phyloP scores from a whole-genome alignment of 1,139 yeast species.

The Blastobotrys petasosporus region DNA sequence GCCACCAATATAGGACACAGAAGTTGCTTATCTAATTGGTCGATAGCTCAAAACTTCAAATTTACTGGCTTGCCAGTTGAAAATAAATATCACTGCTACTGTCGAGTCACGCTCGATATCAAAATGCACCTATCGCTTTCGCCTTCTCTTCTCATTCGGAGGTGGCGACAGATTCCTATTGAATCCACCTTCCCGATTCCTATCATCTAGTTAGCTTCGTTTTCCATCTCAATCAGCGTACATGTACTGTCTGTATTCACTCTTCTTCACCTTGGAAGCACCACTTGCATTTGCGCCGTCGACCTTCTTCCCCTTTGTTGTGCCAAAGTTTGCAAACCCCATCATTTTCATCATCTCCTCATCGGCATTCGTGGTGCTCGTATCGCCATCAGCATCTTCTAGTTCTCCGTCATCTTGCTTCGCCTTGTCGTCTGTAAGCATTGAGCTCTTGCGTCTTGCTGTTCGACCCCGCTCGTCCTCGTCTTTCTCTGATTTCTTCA shows the following conservation, averaged over 20 bases:
- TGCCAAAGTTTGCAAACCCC: constrained; percentile 60
- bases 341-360: constrained; percentile 42
- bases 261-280: constrained; percentile 37
- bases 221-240: background rate
- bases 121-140: too few species aligned
- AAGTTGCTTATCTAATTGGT: too few species aligned
- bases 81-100: too few species aligned
- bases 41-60: too few species aligned
- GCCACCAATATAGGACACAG: too few species aligned
- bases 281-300: constrained; percentile 40
- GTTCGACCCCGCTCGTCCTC: constrained; percentile 2
- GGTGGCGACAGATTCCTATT: constrained; percentile 55
- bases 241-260: constrained; percentile 62
- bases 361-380: constrained; percentile 12
- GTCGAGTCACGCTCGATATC: too few species aligned
- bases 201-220: background rate
- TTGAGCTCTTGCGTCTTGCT: background rate
- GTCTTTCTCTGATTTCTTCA: background rate
- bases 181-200: constrained; percentile 53
- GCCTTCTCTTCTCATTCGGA: constrained; percentile 8
- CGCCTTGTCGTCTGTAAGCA: background rate
- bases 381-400: background rate
- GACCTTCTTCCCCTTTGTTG: constrained; percentile 59
- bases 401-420: background rate
- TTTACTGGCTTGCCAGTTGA: too few species aligned